Conservation (phyloP, 1,139 yeast genomes). For the Williopsis jadinii region DNA sequence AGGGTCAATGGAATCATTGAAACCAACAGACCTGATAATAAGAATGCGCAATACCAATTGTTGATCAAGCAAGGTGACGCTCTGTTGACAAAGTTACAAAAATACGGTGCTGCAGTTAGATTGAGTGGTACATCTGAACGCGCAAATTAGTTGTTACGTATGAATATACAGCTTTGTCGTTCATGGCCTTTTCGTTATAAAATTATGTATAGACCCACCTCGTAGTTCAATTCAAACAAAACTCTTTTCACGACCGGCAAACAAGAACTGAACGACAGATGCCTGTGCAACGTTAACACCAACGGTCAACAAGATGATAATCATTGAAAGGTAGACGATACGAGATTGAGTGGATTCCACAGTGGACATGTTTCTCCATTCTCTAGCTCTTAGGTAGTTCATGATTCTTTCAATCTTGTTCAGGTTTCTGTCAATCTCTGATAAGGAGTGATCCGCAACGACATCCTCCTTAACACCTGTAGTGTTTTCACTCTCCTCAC, state of each 20-base stretch:
- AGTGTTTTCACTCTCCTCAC: constrained; percentile 43
- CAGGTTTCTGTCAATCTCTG: constrained; percentile 52
- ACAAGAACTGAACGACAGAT: constrained; percentile 44
- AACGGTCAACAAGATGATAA: constrained; percentile 56
- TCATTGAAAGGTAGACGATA: constrained; percentile 54
- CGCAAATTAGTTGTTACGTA: constrained; percentile 22
- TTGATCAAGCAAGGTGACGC: constrained; percentile 91
- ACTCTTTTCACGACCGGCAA: constrained; percentile 32
- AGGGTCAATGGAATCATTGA: constrained; percentile 93
- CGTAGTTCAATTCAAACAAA: constrained; percentile 23
- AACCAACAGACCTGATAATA: constrained; percentile 93
- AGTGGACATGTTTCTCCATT: constrained; percentile 68
- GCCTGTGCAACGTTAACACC: constrained; percentile 62
- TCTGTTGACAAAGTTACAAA: constrained; percentile 87
- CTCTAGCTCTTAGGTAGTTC: constrained; percentile 64
- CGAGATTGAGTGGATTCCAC: constrained; percentile 60
- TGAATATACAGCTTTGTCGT: too few species aligned
- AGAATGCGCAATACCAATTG: constrained; percentile 86
- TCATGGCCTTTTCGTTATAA: too few species aligned
- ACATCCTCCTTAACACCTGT: constrained; percentile 46
- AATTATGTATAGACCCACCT: too few species aligned
- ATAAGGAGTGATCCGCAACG: constrained; percentile 47
- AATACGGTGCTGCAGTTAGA: constrained; percentile 95
- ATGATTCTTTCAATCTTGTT: constrained; percentile 52
- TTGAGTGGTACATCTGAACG: constrained; percentile 89